Evolutionary conservation across 2,329 filamentous ascomycete genomes (phyloP), one percentile per base, ranked within the genome.

Genomic region (Botrytis paeoniae): DNA sequence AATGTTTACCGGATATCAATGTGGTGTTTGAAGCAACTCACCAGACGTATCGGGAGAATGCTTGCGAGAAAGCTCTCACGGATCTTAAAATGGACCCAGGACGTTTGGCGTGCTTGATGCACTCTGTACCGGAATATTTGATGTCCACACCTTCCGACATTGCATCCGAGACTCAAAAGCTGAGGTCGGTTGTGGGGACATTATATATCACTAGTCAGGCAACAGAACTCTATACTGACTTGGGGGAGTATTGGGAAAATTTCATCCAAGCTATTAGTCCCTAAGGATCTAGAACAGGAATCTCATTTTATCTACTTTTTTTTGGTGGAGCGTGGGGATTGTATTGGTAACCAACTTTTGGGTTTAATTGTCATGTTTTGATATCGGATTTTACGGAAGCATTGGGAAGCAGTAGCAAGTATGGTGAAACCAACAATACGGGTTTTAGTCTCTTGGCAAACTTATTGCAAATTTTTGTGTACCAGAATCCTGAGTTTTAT

Each of bases 1-100:
- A 66, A 18, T 73, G 73, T 22, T 72, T 65, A 18, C 75, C 75
- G 3, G 75, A 75, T 43, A 66, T 75, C 32, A 73, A 63, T 48
- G 74, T 74, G 14, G 71, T 75, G 20, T 71, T 72, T 14, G 73
- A 74, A 60, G 70, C 70, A 60, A 64, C 63, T n/a, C 39, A 68
- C 29, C 43, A 51, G 25, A 74, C 64, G 7, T 74, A 72, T 60
- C 16, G 48, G 20, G 64, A 72, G 20, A 29, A 32, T 29, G 25
- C 35, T n/a, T 72, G 60, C n/a, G 69, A 72, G 64, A 64, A 72
- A 51, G 54, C 69, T 35, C 63, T 74, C 14, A 51, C 32, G 18
- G 16, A 61, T 29, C 70, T 74, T 25, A 59, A 69, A 2, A 32
- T 60, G 70, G 70, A 68, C 37, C 70, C 48, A 48, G 41, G 32